A percentile compares a stretch with the other conserved stretches of the same genome.
Conservation (phyloP, 139 green algal genomes). For the Ettlia oleoabundans region DNA sequence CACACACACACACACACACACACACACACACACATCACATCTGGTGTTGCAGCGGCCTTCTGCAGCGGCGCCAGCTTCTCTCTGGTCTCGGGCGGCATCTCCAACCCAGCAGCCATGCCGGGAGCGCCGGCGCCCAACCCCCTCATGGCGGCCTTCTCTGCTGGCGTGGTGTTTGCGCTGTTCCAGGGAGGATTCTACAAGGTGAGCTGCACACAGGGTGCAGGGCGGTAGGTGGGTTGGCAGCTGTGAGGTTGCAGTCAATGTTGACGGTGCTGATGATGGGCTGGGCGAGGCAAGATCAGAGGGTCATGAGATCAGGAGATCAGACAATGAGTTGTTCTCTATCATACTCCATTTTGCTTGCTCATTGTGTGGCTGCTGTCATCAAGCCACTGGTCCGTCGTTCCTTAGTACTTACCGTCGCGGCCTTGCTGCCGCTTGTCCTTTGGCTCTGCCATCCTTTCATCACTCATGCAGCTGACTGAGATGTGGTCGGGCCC, state of each 20-base stretch:
- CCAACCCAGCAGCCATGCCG: constrained; percentile 5
- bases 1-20: no score
- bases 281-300: no score
- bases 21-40: not conserved
- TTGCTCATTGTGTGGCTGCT: no score
- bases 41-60: constrained; percentile 84
- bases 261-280: no score
- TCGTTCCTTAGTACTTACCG: not conserved
- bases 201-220: no score
- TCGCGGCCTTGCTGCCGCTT: not conserved
- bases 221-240: not conserved
- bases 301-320: no score
- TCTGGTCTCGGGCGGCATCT: constrained; percentile 67
- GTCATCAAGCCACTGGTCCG: no score
- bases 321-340: no score
- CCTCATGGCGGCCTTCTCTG: constrained; percentile 58
- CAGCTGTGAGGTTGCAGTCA: not conserved
- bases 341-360: no score
- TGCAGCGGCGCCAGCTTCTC: constrained; percentile 80
- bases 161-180: constrained; percentile 78
- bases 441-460: no score
- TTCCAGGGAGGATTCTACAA: constrained; percentile 90
- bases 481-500: constrained; percentile 38
- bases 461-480: no score
- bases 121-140: constrained; percentile 39